phyloP scores from a whole-genome alignment of 2,329 filamentous ascomycete genomes.

The Botrytis byssoidea region DNA sequence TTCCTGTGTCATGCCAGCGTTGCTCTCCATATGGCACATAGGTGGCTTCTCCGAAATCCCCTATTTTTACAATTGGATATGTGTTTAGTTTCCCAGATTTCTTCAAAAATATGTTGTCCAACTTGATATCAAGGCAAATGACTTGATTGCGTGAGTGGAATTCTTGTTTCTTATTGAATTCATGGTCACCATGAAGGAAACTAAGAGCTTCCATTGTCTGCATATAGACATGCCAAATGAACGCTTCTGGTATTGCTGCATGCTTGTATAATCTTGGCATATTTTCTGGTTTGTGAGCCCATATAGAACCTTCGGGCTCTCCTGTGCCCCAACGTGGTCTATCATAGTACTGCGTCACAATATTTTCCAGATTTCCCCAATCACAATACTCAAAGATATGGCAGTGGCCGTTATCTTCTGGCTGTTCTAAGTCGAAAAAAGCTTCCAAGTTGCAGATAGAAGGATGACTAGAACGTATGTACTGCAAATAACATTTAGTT shows the following conservation, averaged over 20 bases:
- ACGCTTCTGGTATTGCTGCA: conserved; percentile 13
- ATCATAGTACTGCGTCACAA: not conserved
- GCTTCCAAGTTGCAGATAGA: conserved; percentile 7
- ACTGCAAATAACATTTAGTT: conserved; percentile 10
- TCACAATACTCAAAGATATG: conserved; percentile 14
- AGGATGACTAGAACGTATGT: conserved; percentile 7
- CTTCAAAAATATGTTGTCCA: conserved; percentile 15
- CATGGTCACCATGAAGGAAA: conserved; percentile 11
- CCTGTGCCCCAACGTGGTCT: not conserved
- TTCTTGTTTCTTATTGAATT: not conserved
- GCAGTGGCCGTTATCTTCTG: not conserved
- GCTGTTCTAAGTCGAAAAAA: not conserved
- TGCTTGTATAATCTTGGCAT: not conserved
- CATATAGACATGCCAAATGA: conserved; percentile 11
- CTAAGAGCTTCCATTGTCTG: conserved; percentile 1
- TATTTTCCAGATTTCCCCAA: not conserved
- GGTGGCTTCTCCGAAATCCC: conserved; percentile 14
- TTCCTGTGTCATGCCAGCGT: not conserved
- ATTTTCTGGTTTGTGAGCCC: not conserved
- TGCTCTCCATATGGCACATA: not conserved
- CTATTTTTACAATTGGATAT: conserved; percentile 14
- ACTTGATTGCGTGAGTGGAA: conserved; percentile 10
- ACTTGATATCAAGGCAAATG: conserved; percentile 1
- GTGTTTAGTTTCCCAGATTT: not conserved
- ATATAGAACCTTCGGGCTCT: too few species aligned